Evolutionary conservation across 192 early-diverging fungal genomes (phyloP).

Genomic region (Obelidium mucronatum): DNA sequence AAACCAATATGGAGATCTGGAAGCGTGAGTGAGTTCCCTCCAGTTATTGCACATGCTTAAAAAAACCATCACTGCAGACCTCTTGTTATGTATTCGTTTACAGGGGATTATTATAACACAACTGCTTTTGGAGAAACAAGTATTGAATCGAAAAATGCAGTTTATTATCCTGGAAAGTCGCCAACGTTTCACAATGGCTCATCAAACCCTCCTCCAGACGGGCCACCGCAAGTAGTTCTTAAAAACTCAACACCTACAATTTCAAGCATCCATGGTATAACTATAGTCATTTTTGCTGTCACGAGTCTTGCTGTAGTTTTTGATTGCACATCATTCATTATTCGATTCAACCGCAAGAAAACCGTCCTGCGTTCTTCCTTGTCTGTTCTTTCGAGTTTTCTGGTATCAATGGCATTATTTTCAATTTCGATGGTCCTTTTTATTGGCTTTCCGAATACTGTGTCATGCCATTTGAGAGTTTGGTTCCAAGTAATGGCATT

Average conservation of each 20-base stretch:
- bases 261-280: neutral
- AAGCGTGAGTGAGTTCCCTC: neutral
- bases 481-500: conserved; percentile 13
- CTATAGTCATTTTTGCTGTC: neutral
- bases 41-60: neutral
- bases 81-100: neutral
- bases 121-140: conserved; percentile 24
- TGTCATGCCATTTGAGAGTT: neutral
- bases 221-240: neutral
- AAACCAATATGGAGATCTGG: conserved; percentile 15
- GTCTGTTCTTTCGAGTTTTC: neutral
- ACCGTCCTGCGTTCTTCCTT: neutral
- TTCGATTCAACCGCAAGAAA: neutral
- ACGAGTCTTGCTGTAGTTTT: neutral
- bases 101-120: neutral
- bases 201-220: neutral
- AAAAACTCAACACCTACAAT: neutral
- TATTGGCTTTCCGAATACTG: neutral
- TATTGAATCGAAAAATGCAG: neutral
- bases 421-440: neutral
- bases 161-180: neutral
- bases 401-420: neutral
- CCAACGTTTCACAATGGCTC: conserved; percentile 13
- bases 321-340: neutral
- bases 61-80: no score